Evolutionary conservation across 2,329 filamentous ascomycete genomes (phyloP).

Genomic region (Pyricularia sp.): DNA sequence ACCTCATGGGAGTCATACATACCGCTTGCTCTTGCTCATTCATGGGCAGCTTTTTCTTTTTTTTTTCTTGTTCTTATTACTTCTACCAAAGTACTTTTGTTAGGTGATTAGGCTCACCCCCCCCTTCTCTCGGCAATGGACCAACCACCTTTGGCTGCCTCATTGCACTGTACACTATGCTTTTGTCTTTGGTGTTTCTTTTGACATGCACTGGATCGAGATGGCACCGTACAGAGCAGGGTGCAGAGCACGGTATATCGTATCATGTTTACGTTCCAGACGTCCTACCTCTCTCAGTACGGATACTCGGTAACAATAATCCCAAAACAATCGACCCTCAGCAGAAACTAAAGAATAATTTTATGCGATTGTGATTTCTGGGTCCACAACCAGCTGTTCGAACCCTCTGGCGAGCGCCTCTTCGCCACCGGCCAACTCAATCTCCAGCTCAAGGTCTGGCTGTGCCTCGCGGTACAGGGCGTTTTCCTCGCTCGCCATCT

Average conservation of each 20-base stretch:
- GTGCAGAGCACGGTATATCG: neutral
- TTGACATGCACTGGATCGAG: neutral
- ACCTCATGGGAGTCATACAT: too few relatives aligned
- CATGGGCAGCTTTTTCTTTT: too few relatives aligned
- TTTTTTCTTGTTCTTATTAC: too few relatives aligned
- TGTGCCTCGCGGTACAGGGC: slow-evolving; percentile 35
- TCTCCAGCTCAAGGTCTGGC: slow-evolving; percentile 35
- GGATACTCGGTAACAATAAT: too few relatives aligned
- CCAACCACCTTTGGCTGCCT: neutral
- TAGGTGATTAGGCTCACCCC: neutral
- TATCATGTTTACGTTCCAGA: neutral
- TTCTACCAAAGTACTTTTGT: neutral
- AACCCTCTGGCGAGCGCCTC: slow-evolving; percentile 16
- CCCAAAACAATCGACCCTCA: neutral
- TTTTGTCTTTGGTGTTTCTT: neutral
- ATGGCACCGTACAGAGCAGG: neutral
- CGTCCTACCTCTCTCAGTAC: neutral
- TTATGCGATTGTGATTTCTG: neutral
- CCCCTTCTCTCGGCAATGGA: neutral
- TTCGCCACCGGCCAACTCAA: slow-evolving; percentile 24
- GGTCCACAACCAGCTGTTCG: slow-evolving; percentile 12
- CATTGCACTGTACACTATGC: neutral
- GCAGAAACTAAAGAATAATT: too few relatives aligned
- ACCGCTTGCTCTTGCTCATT: too few relatives aligned
- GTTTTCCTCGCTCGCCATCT: slow-evolving; percentile 36